Evolutionary conservation across 2,329 filamentous ascomycete species (phyloP), one percentile per base, ranked within the genome.

Genomic region (Domatiomyces catenatus): DNA sequence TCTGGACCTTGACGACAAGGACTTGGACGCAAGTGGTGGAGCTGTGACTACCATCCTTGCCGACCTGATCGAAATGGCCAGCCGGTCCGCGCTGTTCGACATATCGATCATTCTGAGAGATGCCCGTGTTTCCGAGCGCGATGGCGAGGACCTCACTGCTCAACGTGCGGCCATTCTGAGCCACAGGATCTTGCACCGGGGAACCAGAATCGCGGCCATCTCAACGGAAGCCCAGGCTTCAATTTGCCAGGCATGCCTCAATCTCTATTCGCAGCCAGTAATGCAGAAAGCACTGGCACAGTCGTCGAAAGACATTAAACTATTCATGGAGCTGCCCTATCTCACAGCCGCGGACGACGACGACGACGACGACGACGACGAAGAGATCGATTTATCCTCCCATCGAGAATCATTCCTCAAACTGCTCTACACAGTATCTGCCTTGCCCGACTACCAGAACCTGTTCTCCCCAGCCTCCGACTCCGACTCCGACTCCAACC

Each of bases 31-130:
- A 50, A 24, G 15, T 47, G 49, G 28, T 6, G n/a, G n/a, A n/a
- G n/a, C n/a, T n/a, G n/a, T n/a, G n/a, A 3, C 22, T 46, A 44
- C 22, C 46, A 50, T n/a, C 12, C 44, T 59, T 10, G 56, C 56
- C 1, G 57, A 59, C 26, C 48, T 59, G 22, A 26, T 58, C 10
- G 57, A 59, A 50, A 58, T 59, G 54, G 50, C 54, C 28, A 55
- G 51, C 39, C 53, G 53, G 3, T 49, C 54, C 2, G 50, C 54
- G 3, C 42, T 56, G 19, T 55, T 50, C 19, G 56, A 49, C 18
- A 48, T 51, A 10, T 44, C 50, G 18, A 42, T 53, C 17, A 28
- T 54, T 24, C 42, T 54, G 8, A 43, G 49, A n/a, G 17, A 46
- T 17, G 17, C 42, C 32, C 24, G 43, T 42, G 39, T 32, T 18